Evolutionary conservation across 805 yeast species (phyloP), one percentile per base, ranked within the genome.

Genomic region (Suhomyces sp.): DNA sequence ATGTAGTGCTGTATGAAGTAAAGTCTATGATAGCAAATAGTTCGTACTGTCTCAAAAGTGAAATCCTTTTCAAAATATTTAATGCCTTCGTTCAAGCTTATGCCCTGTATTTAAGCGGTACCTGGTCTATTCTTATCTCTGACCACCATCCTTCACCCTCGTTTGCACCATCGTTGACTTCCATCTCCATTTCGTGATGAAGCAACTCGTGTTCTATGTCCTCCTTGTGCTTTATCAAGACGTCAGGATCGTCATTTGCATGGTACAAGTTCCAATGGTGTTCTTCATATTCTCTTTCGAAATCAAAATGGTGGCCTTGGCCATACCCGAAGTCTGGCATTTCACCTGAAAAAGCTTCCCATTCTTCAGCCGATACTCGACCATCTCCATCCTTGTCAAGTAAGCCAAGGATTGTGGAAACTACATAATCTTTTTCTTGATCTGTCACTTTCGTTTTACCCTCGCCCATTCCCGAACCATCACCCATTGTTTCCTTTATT

Each of bases 261-360:
- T 85, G 93, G 53, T 72, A 81, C 61, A 88, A 69, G 41, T 81
- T 76, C 97, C 97, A 91, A 58, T 90, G 98, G 58, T 90, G 97
- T 38, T 86, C 81, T 57, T 91, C 97, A 56, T 90, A 91, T 56
- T 90, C 97, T 47, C 78, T 74, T 60, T 90, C 98, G 53, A 88
- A 91, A 63, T 87, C 96, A 22, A 88, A 82, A 63, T 90, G 96
- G 54, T 90, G 96, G 18, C 96, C 96, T 6, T 87, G 90, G 19
- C 97, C 98, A 40, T 81, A 79, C 6, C 96, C 95, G 56, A 90
- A 79, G 58, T 91, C 97, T 1, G 97, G 97, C 53, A 91, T 76
- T 43, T 76, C 76, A 1, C 83, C 82, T 6, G 76, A 71, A 58
- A 76, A 90, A 10, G 61, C 63, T 28, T 77, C 49, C 81, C 88